Evolutionary conservation across 495 filamentous ascomycete species (phyloP), one percentile per base, ranked within the genome.

Genomic region (Neurospora sp.): DNA sequence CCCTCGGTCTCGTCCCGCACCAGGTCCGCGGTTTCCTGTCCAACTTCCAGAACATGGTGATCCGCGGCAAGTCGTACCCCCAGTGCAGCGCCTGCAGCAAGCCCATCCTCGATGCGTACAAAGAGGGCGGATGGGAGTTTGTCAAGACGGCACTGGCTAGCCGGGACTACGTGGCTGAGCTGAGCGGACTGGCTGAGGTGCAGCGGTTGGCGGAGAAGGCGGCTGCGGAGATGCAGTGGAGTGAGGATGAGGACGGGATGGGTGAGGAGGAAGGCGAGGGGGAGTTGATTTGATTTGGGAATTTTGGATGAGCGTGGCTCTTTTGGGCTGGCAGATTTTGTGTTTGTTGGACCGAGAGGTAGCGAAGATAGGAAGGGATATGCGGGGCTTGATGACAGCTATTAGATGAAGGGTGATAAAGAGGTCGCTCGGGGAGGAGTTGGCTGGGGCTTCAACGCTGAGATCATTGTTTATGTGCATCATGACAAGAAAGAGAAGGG

Each of bases 81-180:
- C 94, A 90, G 82, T 99, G 96, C 80, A 96, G 93, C 73, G 96
- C 94, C 23, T 99, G 96, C 80, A 96, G 93, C 73, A 87, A 89
- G 39, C 90, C 87, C 46, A 88, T 99, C 27, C 79, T 93, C 18
- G 82, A 85, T 39, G 90, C 89, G 12, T 99, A 97, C 78, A 85
- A 86, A 73, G 81, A 85, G 37, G 87, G 91, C 59, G 93, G 92
- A 0, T 99, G 94, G 94, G 88, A 89, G 5, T 98, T 99, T 81
- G 92, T 99, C 44, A 92, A 92, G 84, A 90, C 85, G 77, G 96
- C 94, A 37, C 83, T 98, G 8, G 90, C 92, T 75, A 92, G 96
- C 80, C 89, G 88, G 70, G 91, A 94, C 4, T 98, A 92, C 79
- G 92, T 99, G 0, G 93, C 94, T 76, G 93, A 97, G 78, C 82